phyloP scores from a whole-genome alignment of 177 flowering plant genomes.

The Vitis hybrid region DNA sequence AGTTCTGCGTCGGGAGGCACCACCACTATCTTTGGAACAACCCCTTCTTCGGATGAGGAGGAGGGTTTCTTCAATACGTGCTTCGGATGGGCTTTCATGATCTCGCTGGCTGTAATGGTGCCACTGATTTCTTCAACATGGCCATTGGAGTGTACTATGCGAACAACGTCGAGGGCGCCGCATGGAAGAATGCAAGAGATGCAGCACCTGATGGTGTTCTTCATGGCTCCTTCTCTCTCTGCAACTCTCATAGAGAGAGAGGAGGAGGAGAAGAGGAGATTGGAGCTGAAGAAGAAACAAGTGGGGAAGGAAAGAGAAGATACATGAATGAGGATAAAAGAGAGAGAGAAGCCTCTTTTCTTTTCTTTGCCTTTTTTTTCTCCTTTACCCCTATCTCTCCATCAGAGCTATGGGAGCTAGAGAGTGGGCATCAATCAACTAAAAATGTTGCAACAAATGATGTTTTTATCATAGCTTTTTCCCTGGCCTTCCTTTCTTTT shows the following conservation, averaged over 20 bases:
- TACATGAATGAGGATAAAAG: background rate
- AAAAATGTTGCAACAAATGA: conserved; percentile 22
- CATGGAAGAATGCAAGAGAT: conserved; percentile 98
- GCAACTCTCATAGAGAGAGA: conserved; percentile 14
- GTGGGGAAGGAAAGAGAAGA: conserved; percentile 7
- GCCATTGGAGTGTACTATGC: conserved; percentile 84
- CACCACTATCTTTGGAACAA: conserved; percentile 53
- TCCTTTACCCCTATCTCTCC: too few species aligned
- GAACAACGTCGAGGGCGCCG: conserved; percentile 86
- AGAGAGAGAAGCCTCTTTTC: conserved; percentile 11
- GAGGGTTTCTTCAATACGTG: conserved; percentile 83
- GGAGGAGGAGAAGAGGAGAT: background rate
- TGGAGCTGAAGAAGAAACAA: conserved; percentile 4
- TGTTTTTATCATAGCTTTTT: conserved; percentile 18
- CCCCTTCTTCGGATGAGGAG: conserved; percentile 39
- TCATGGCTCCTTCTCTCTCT: conserved; percentile 43
- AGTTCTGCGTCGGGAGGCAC: conserved; percentile 88
- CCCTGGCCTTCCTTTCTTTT: background rate
- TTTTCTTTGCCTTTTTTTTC: conserved; percentile 1
- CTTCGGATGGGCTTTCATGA: conserved; percentile 84
- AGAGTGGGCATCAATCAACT: conserved; percentile 27
- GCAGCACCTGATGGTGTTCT: conserved; percentile 77
- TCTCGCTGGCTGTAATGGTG: conserved; percentile 59
- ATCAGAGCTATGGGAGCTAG: background rate
- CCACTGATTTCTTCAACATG: conserved; percentile 79